These are phyloP conservation scores for Aspergillus uvarum DNA, from an alignment of 2,329 filamentous ascomycete species.

Conservation along the genomic window DNA sequence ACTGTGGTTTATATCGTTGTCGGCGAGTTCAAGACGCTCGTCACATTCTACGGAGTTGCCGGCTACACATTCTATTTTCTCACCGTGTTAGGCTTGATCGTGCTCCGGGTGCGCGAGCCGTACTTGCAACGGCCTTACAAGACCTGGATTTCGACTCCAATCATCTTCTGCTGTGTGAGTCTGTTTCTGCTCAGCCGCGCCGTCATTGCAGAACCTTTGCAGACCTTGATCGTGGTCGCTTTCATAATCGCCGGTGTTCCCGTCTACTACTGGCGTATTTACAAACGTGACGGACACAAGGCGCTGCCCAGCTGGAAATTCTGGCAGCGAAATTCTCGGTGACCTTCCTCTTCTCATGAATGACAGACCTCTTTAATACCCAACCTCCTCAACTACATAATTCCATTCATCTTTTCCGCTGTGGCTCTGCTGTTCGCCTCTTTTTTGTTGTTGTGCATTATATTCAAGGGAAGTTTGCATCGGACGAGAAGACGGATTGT, in stretches of 20 bases:
- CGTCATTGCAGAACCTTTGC: slow-evolving; percentile 84
- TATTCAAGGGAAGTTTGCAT: background rate
- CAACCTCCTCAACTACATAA: background rate
- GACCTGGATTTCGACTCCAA: slow-evolving; percentile 95
- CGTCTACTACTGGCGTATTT: slow-evolving; percentile 85
- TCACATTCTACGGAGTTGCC: slow-evolving; percentile 97
- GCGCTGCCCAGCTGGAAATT: slow-evolving; percentile 43
- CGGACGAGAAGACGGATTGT: background rate
- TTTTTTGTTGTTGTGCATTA: background rate
- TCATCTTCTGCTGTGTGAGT: slow-evolving; percentile 97
- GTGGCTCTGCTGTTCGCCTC: background rate
- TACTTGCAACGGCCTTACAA: slow-evolving; percentile 85
- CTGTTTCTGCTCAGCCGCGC: slow-evolving; percentile 86
- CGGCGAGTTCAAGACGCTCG: slow-evolving; percentile 85
- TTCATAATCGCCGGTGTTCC: slow-evolving; percentile 84
- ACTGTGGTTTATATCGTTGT: slow-evolving; percentile 77
- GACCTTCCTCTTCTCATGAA: background rate
- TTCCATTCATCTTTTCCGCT: background rate
- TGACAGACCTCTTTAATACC: background rate
- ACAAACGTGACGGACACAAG: slow-evolving; percentile 56
- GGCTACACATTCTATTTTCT: slow-evolving; percentile 98
- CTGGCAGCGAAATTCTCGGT: slow-evolving; percentile 36
- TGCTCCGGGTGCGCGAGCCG: slow-evolving; percentile 84
- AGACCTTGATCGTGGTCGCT: slow-evolving; percentile 80
- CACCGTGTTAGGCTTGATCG: slow-evolving; percentile 87